These are phyloP conservation scores for Pestalotiopsis fici DNA, from an alignment of 2,329 filamentous ascomycete genomes.

Conservation along the genomic window DNA sequence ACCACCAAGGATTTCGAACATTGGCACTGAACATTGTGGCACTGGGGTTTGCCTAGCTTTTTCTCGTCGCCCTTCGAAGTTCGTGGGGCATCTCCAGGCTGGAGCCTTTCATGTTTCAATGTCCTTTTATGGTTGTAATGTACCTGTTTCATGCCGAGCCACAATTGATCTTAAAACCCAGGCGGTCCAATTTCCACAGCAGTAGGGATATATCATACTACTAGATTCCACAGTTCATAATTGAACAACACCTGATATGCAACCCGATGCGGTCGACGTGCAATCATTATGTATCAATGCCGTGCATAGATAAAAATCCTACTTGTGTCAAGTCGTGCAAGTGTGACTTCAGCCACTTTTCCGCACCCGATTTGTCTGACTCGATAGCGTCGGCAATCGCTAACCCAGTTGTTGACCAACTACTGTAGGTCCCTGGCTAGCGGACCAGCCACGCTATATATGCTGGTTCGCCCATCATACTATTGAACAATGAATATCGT, in stretches of 20 bases:
- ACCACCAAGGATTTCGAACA: too few relatives aligned
- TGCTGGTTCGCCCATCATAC: background rate
- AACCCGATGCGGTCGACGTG: too few relatives aligned
- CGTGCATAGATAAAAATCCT: too few relatives aligned
- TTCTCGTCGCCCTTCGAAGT: too few relatives aligned
- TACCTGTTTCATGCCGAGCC: background rate
- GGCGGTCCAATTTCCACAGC: background rate
- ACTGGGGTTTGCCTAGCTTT: too few relatives aligned
- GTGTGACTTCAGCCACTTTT: background rate
- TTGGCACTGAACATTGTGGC: too few relatives aligned
- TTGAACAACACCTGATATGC: too few relatives aligned
- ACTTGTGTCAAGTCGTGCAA: background rate
- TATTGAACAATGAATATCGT: background rate
- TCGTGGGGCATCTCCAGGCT: background rate
- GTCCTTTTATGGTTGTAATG: slow-evolving; percentile 12
- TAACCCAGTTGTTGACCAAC: background rate
- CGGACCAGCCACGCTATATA: background rate
- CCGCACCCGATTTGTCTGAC: background rate
- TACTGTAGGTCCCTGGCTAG: background rate
- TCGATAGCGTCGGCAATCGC: background rate
- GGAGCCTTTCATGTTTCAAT: slow-evolving; percentile 20
- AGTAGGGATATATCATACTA: background rate
- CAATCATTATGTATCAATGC: too few relatives aligned
- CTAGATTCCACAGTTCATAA: too few relatives aligned
- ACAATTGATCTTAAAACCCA: too few relatives aligned